Evolutionary conservation across 2,329 filamentous ascomycete species (phyloP).

Genomic region (Colletotrichum orbiculare): DNA sequence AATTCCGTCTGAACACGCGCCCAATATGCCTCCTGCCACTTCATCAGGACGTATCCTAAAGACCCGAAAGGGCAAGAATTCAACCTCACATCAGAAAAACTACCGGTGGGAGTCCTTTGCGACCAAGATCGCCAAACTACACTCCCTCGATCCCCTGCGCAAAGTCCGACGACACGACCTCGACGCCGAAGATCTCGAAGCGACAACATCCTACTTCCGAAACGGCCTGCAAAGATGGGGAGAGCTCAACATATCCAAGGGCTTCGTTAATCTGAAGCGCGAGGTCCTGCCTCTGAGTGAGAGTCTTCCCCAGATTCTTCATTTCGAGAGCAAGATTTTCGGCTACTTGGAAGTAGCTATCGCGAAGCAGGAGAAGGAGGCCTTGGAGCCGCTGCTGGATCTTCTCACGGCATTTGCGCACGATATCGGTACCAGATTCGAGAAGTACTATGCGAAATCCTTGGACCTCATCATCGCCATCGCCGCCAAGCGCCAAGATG

Average conservation of each 20-base stretch:
- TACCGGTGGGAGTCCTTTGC: slow-evolving; percentile 94
- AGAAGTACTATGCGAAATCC: slow-evolving; percentile 84
- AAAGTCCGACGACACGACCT: slow-evolving; percentile 87
- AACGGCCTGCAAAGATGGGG: slow-evolving; percentile 87
- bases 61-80: slow-evolving; percentile 75
- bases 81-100: slow-evolving; percentile 81
- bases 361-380: slow-evolving; percentile 78
- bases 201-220: slow-evolving; percentile 87
- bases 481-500: slow-evolving; percentile 79
- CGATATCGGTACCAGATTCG: slow-evolving; percentile 87
- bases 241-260: slow-evolving; percentile 88
- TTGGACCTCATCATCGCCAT: slow-evolving; percentile 82
- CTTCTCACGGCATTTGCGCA: slow-evolving; percentile 95
- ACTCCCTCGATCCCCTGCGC: slow-evolving; percentile 89
- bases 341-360: slow-evolving; percentile 80
- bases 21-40: slow-evolving; percentile 67
- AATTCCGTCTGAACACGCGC: slow-evolving; percentile 34
- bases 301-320: slow-evolving; percentile 89
- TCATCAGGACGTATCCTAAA: slow-evolving; percentile 76
- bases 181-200: slow-evolving; percentile 79
- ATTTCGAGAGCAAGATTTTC: slow-evolving; percentile 90
- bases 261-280: slow-evolving; percentile 81
- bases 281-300: slow-evolving; percentile 84
- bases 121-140: slow-evolving; percentile 88
- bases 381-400: slow-evolving; percentile 86